Conservation (phyloP, 352 stramenopile species). For the Phytophthora pisi region DNA sequence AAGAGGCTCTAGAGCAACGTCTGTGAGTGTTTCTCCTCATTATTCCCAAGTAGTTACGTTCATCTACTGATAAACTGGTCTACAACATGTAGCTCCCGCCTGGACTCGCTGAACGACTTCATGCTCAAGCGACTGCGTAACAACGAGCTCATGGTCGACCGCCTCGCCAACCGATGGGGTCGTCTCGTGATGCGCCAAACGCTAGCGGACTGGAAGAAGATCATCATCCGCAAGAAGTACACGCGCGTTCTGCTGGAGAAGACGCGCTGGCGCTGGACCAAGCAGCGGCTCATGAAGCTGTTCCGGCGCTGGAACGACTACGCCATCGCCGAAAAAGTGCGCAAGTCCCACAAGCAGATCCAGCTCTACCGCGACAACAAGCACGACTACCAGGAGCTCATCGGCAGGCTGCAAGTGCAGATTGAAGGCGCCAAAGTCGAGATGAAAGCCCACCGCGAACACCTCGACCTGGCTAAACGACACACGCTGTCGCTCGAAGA, state of each 20-base stretch:
- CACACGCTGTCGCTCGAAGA: constrained; percentile 66
- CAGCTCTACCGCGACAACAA: constrained; percentile 54
- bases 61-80: neutral
- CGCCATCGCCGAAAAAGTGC: constrained; percentile 42
- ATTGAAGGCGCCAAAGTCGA: constrained; percentile 60
- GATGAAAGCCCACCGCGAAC: constrained; percentile 51
- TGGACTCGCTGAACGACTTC: constrained; percentile 55
- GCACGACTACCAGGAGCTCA: constrained; percentile 58
- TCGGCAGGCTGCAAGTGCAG: constrained; percentile 51
- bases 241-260: constrained; percentile 69
- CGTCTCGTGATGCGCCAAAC: constrained; percentile 59
- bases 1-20: constrained; percentile 41
- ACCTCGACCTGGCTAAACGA: constrained; percentile 65
- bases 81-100: constrained; percentile 19
- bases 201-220: constrained; percentile 73
- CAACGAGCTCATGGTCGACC: constrained; percentile 70
- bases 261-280: constrained; percentile 58
- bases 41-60: neutral
- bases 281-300: constrained; percentile 47
- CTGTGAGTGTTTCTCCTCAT: constrained; percentile 30
- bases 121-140: constrained; percentile 64
- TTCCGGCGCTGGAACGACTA: constrained; percentile 58
- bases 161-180: constrained; percentile 57
- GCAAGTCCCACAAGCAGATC: constrained; percentile 42
- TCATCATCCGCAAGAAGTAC: constrained; percentile 76